phyloP scores from a whole-genome alignment of 2,329 filamentous ascomycete genomes.

The Grosmannia huntii region DNA sequence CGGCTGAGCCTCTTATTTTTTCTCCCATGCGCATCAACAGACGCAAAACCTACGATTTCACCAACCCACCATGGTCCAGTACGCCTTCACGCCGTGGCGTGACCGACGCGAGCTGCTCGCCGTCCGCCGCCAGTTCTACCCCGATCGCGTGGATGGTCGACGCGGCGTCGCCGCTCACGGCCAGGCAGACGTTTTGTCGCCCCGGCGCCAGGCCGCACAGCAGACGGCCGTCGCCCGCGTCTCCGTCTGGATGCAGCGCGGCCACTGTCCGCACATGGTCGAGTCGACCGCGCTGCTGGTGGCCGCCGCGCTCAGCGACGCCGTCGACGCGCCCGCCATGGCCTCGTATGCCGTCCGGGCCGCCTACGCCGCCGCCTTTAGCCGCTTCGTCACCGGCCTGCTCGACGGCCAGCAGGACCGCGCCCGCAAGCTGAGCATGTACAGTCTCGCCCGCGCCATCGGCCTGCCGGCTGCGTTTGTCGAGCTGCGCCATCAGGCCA shows the following conservation, averaged over 20 bases:
- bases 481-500: conserved; percentile 78
- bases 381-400: conserved; percentile 71
- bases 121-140: conserved; percentile 54
- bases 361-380: conserved; percentile 63
- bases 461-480: conserved; percentile 69
- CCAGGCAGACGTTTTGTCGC: too few species aligned
- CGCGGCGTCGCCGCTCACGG: neutral
- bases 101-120: conserved; percentile 50
- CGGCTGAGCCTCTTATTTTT: neutral
- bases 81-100: conserved; percentile 64
- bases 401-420: conserved; percentile 61
- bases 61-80: conserved; percentile 56
- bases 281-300: conserved; percentile 66
- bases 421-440: conserved; percentile 58
- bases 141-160: conserved; percentile 13
- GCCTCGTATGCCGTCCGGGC: conserved; percentile 47
- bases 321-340: conserved; percentile 12
- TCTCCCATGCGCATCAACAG: too few species aligned
- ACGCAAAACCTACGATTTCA: neutral
- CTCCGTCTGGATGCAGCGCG: conserved; percentile 58
- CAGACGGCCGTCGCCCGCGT: conserved; percentile 42
- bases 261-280: conserved; percentile 64
- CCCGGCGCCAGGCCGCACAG: conserved; percentile 19
- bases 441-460: conserved; percentile 54
- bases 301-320: conserved; percentile 2